A percentile compares a stretch with the other conserved stretches of the same genome.
Conservation (phyloP, 345 rosid genomes). For the Moricandia moricandioides region DNA sequence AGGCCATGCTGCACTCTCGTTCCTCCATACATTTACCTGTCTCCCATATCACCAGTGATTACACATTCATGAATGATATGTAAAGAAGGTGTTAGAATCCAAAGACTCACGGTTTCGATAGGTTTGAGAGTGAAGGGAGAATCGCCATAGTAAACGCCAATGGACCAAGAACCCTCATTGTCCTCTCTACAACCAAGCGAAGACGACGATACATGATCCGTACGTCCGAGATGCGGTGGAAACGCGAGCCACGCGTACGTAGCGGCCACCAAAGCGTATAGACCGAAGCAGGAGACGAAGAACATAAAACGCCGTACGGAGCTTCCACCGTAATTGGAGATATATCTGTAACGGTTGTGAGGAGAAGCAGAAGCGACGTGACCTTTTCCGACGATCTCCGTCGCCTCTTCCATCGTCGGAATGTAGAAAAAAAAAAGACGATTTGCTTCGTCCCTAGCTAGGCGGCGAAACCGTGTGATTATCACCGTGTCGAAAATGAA, state of each 20-base stretch:
- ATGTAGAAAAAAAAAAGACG: not conserved
- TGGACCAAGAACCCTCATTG: conserved; percentile 91
- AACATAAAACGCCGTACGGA: conserved; percentile 38
- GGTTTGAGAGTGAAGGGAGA: conserved; percentile 88
- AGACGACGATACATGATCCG: conserved; percentile 40
- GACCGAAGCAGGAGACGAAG: conserved; percentile 50
- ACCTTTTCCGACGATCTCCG: conserved; percentile 6
- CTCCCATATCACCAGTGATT: conserved; percentile 19
- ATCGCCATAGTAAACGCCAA: conserved; percentile 83
- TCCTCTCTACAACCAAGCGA: conserved; percentile 75
- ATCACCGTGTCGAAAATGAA: not conserved
- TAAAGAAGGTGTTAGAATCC: not conserved
- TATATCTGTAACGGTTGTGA: conserved; percentile 10
- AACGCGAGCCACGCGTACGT: conserved; percentile 59
- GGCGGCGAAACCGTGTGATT: not conserved
- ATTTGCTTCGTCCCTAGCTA: not conserved
- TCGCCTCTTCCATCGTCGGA: conserved; percentile 25
- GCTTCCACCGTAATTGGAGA: conserved; percentile 1
- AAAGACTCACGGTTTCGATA: conserved; percentile 67
- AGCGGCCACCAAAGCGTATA: conserved; percentile 61
- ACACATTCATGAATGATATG: not conserved
- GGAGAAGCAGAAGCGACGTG: not conserved
- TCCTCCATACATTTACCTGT: conserved; percentile 72
- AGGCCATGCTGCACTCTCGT: conserved; percentile 84
- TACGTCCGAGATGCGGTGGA: conserved; percentile 33